These are phyloP conservation scores for Solanum boliviense DNA, from an alignment of 257 asterid species.

Conservation along the genomic window DNA sequence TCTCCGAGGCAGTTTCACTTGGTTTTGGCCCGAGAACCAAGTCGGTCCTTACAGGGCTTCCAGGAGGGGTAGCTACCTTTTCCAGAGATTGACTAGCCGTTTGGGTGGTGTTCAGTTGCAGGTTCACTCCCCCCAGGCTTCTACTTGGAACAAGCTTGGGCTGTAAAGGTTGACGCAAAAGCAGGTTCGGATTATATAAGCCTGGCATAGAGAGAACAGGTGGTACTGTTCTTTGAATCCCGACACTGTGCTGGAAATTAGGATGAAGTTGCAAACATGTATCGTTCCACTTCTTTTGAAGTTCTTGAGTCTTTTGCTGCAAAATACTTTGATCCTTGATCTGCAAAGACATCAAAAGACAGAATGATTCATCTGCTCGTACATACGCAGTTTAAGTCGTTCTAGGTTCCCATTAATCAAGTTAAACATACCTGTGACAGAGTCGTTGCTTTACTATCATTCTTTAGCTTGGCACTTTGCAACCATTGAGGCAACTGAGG, in stretches of 20 bases:
- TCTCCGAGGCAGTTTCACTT: conserved; percentile 21
- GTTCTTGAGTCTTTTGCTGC: conserved; percentile 49
- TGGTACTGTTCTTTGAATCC: conserved; percentile 22
- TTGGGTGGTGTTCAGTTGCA: conserved; percentile 39
- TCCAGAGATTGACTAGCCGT: conserved; percentile 1
- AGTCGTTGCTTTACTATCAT: conserved; percentile 30
- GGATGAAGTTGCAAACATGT: conserved; percentile 70
- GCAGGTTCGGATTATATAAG: conserved; percentile 39
- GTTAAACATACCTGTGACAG: conserved; percentile 31
- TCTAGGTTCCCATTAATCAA: not conserved
- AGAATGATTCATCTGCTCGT: not conserved
- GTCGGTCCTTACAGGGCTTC: conserved; percentile 80
- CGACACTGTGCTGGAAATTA: conserved; percentile 35
- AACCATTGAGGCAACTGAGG: conserved; percentile 72
- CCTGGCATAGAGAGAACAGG: conserved; percentile 31
- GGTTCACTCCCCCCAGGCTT: conserved; percentile 18
- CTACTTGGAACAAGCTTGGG: conserved; percentile 32
- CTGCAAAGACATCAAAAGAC: conserved; percentile 17
- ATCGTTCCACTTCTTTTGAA: conserved; percentile 73
- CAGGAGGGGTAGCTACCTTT: conserved; percentile 27
- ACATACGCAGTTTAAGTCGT: not conserved
- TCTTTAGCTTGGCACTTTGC: conserved; percentile 48
- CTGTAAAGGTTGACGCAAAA: conserved; percentile 40
- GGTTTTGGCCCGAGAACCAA: conserved; percentile 63
- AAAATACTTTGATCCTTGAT: conserved; percentile 41